Conservation (phyloP, 139 green algal genomes). For the Coelastrella sp. region DNA sequence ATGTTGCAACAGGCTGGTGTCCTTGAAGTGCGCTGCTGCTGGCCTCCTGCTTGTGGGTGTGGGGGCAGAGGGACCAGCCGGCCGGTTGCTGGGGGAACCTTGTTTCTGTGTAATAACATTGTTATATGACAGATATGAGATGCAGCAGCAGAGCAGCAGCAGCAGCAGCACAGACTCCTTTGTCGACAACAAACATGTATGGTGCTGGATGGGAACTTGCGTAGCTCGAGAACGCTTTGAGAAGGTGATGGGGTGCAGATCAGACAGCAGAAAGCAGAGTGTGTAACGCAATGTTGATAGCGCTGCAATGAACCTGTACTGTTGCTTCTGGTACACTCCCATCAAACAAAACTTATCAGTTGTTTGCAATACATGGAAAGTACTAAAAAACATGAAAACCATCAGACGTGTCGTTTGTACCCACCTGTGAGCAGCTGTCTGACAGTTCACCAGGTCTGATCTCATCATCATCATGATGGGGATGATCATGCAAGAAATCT, state of each 20-base stretch:
- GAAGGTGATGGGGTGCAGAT: no score
- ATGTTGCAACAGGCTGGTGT: neutral
- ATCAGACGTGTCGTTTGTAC: no score
- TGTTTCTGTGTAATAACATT: neutral
- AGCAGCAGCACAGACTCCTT: no score
- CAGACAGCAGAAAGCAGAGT: no score
- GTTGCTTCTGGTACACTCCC: no score
- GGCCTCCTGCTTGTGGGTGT: conserved; percentile 10
- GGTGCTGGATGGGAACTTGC: no score
- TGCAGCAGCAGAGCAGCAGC: neutral
- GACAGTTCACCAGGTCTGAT: conserved; percentile 12
- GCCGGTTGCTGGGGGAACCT: neutral
- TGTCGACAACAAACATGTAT: no score
- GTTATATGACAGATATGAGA: neutral
- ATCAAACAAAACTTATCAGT: neutral
- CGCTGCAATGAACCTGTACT: no score
- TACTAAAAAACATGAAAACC: neutral
- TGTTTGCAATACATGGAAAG: neutral
- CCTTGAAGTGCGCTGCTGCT: neutral
- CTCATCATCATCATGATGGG: conserved; percentile 8
- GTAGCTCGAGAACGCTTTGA: no score
- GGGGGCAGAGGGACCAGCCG: neutral
- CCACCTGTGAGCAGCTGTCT: conserved; percentile 38
- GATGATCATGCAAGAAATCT: neutral
- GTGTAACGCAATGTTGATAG: no score